phyloP scores from a whole-genome alignment of 305 asterid genomes.

The Fraxinus albicans region DNA sequence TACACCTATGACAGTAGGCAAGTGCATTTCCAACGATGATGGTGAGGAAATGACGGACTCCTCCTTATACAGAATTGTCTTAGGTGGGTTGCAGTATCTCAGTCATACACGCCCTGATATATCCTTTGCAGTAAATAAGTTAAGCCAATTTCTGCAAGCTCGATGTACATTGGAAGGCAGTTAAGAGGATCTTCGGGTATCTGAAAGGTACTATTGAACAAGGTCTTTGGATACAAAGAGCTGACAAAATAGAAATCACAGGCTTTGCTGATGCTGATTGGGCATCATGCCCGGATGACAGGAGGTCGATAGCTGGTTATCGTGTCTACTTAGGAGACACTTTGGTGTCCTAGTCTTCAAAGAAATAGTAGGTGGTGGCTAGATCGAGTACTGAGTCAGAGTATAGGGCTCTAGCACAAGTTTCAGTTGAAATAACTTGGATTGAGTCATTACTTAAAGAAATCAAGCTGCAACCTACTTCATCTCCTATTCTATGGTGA shows the following conservation, averaged over 20 bases:
- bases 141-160: background rate
- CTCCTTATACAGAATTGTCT: too few species aligned
- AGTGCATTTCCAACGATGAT: background rate
- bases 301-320: background rate
- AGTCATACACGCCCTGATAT: background rate
- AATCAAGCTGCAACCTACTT: too few species aligned
- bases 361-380: background rate
- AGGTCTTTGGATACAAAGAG: background rate
- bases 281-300: background rate
- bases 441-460: too few species aligned
- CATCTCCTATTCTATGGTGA: too few species aligned
- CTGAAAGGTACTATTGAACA: background rate
- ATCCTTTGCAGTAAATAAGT: background rate
- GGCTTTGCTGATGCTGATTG: background rate
- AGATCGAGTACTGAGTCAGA: background rate
- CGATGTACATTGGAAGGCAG: background rate
- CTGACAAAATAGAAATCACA: background rate
- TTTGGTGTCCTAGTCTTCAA: background rate
- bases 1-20: background rate
- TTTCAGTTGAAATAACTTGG: too few species aligned
- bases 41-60: too few species aligned
- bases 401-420: too few species aligned
- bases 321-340: background rate
- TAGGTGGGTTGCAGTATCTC: background rate
- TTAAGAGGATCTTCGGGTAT: background rate